phyloP scores from a whole-genome alignment of 148 eudicot species.

The Suaeda aralocaspica region DNA sequence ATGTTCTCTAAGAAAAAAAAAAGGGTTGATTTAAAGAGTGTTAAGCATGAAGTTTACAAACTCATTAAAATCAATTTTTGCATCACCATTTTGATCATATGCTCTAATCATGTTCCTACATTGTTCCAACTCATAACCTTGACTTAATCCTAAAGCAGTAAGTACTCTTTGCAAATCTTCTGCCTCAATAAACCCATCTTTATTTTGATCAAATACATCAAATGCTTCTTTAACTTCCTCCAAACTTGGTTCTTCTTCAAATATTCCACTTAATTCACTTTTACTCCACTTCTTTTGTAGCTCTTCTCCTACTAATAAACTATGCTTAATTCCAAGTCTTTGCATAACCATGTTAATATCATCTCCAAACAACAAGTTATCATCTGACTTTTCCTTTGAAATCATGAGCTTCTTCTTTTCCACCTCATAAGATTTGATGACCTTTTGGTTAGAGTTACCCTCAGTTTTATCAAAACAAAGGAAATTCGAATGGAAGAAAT shows the following conservation, averaged over 20 bases:
- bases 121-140: conserved; percentile 32
- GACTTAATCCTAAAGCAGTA: conserved; percentile 40
- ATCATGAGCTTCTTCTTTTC: neutral
- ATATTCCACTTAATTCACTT: conserved; percentile 32
- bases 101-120: conserved; percentile 48
- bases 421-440: neutral
- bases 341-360: conserved; percentile 42
- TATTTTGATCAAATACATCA: conserved; percentile 59
- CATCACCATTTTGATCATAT: conserved; percentile 47
- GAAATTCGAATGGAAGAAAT: neutral
- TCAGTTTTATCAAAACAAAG: neutral
- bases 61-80: conserved; percentile 51
- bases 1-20: too few species aligned
- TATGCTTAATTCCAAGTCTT: conserved; percentile 35
- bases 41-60: conserved; percentile 42
- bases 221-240: conserved; percentile 58
- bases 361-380: conserved; percentile 23
- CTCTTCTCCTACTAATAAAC: conserved; percentile 15
- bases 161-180: conserved; percentile 54
- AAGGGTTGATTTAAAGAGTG: conserved; percentile 2
- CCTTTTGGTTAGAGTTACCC: neutral
- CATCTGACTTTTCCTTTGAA: neutral
- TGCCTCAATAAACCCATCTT: conserved; percentile 72
- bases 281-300: conserved; percentile 19
- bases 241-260: conserved; percentile 60